Conservation (phyloP, 768 basidiomycete species). For the Rhizopogon vesiculosus region DNA sequence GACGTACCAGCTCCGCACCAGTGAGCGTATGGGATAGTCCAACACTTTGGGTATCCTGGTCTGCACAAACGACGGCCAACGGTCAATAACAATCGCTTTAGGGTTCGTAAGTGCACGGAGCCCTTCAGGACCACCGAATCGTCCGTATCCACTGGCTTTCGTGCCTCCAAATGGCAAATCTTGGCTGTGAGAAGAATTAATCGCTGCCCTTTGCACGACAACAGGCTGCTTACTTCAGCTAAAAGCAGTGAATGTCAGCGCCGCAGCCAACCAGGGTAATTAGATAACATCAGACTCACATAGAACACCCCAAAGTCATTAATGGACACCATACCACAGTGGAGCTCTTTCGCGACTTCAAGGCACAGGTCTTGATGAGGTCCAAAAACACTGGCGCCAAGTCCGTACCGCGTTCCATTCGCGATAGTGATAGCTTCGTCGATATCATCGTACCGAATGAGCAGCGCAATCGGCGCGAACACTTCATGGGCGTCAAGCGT, state of each 20-base stretch:
- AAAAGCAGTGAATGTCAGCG: slow-evolving; percentile 11
- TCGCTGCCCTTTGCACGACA: slow-evolving; percentile 8
- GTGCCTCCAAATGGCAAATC: slow-evolving; percentile 93
- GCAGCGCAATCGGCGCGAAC: slow-evolving; percentile 87
- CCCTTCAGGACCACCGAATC: slow-evolving; percentile 95
- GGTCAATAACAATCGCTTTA: slow-evolving; percentile 84
- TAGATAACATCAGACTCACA: slow-evolving; percentile 36
- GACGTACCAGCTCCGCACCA: slow-evolving; percentile 70
- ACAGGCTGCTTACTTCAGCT: slow-evolving; percentile 59
- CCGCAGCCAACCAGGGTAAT: slow-evolving; percentile 3
- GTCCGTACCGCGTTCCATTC: slow-evolving; percentile 82
- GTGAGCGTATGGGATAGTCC: slow-evolving; percentile 80
- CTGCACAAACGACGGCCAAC: slow-evolving; percentile 78
- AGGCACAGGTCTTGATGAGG: slow-evolving; percentile 74
- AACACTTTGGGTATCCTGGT: slow-evolving; percentile 83
- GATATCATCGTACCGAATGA: slow-evolving; percentile 79
- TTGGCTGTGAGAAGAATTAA: slow-evolving; percentile 46
- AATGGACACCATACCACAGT: slow-evolving; percentile 96
- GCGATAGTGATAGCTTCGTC: slow-evolving; percentile 87
- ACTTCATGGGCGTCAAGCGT: slow-evolving; percentile 42
- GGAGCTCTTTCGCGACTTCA: slow-evolving; percentile 72
- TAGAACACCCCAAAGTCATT: slow-evolving; percentile 94
- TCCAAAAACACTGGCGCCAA: slow-evolving; percentile 95
- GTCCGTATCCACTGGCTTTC: slow-evolving; percentile 89
- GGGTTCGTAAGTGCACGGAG: slow-evolving; percentile 82